Evolutionary conservation across 805 yeast species (phyloP).

Genomic region (Komagataella mondaviorum): DNA sequence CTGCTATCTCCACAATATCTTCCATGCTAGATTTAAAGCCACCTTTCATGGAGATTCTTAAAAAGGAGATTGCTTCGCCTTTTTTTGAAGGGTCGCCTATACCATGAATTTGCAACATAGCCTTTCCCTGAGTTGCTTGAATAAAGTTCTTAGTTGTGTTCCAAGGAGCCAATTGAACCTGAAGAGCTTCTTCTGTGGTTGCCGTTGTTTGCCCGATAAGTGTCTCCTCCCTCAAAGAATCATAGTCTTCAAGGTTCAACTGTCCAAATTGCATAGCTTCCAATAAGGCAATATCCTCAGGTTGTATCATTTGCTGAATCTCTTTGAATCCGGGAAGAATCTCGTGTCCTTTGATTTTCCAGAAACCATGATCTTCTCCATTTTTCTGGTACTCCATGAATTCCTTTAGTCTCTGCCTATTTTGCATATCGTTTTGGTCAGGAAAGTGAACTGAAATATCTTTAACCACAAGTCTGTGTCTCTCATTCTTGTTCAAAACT

Average conservation of each 20-base stretch:
- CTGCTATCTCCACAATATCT: neutral
- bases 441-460: constrained; percentile 91
- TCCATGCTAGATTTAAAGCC: constrained; percentile 37
- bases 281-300: constrained; percentile 78
- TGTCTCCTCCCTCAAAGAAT: constrained; percentile 30
- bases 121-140: constrained; percentile 90
- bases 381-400: constrained; percentile 95
- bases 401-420: constrained; percentile 87
- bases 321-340: constrained; percentile 64
- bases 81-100: constrained; percentile 92
- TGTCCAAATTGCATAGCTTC: constrained; percentile 95
- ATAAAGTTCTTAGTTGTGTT: constrained; percentile 83
- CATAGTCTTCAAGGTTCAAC: constrained; percentile 72
- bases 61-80: constrained; percentile 78
- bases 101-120: constrained; percentile 90
- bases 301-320: constrained; percentile 71
- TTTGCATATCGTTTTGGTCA: constrained; percentile 95
- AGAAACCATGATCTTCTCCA: constrained; percentile 88
- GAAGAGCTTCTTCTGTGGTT: constrained; percentile 38
- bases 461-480: constrained; percentile 65
- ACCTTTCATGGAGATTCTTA: constrained; percentile 90
- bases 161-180: constrained; percentile 91
- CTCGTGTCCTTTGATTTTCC: constrained; percentile 73
- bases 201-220: constrained; percentile 6
- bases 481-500: constrained; percentile 62